phyloP scores from a whole-genome alignment of 2,329 filamentous ascomycete genomes.

The Thielaviopsis musarum region DNA sequence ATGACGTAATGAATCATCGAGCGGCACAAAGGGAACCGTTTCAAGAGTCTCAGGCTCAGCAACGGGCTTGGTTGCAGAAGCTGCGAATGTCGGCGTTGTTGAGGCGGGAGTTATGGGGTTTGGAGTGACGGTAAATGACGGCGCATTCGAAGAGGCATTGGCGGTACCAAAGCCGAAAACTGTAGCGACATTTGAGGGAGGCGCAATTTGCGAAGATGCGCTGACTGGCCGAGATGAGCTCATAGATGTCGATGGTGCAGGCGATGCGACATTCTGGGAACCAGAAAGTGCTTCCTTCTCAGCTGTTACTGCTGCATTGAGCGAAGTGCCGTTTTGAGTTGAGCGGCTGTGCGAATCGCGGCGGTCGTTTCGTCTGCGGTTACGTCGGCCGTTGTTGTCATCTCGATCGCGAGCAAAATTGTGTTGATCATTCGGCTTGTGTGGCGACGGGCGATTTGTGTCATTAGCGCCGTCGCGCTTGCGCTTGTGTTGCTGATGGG shows the following conservation, averaged over 20 bases:
- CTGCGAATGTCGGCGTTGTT: neutral
- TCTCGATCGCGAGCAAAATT: constrained; percentile 43
- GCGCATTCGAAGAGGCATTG: constrained; percentile 13
- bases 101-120: neutral
- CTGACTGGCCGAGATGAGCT: constrained; percentile 9
- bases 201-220: constrained; percentile 9
- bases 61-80: neutral
- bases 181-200: neutral
- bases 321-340: neutral
- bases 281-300: constrained; percentile 1
- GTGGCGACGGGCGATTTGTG: constrained; percentile 38
- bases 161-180: constrained; percentile 1
- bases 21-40: neutral
- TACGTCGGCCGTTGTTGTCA: constrained; percentile 24
- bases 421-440: constrained; percentile 40
- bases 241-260: constrained; percentile 5
- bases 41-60: neutral
- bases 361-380: constrained; percentile 30
- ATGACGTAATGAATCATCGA: constrained; percentile 5
- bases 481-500: constrained; percentile 35
- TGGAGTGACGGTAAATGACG: neutral
- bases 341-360: constrained; percentile 32
- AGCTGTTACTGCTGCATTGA: neutral
- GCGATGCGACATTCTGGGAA: constrained; percentile 3
- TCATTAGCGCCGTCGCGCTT: constrained; percentile 33